These are phyloP conservation scores for Didymella pinodella DNA, from an alignment of 2,329 filamentous ascomycete genomes.

Conservation along the genomic window DNA sequence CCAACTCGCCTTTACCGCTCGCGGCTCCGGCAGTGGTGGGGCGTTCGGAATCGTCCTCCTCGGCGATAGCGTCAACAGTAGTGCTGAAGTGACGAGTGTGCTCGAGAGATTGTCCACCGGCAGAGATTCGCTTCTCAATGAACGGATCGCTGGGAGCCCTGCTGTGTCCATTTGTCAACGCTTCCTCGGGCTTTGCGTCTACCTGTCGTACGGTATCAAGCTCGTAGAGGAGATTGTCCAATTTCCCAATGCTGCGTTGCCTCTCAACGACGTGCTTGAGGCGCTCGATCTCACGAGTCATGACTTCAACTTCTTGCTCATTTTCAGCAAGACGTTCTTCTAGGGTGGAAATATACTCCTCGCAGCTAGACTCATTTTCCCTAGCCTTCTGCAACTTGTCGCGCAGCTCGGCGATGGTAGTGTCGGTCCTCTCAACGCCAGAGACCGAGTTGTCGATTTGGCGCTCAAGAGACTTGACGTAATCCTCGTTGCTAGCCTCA, in stretches of 20 bases:
- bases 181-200: slow-evolving; percentile 45
- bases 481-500: slow-evolving; percentile 89
- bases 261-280: slow-evolving; percentile 95
- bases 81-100: slow-evolving; percentile 44
- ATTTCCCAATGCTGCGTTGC: slow-evolving; percentile 90
- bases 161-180: slow-evolving; percentile 47
- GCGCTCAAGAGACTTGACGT: slow-evolving; percentile 88
- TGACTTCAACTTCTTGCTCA: slow-evolving; percentile 93
- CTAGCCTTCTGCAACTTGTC: slow-evolving; percentile 89
- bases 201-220: slow-evolving; percentile 69
- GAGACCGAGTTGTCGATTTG: slow-evolving; percentile 90
- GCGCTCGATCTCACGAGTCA: slow-evolving; percentile 95
- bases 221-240: slow-evolving; percentile 91
- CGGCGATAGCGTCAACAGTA: slow-evolving; percentile 48
- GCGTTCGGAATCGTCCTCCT: slow-evolving; percentile 46
- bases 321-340: slow-evolving; percentile 95
- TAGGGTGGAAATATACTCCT: slow-evolving; percentile 96
- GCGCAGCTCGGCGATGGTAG: slow-evolving; percentile 83
- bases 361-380: slow-evolving; percentile 87
- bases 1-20: slow-evolving; percentile 14
- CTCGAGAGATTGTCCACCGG: slow-evolving; percentile 32
- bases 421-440: slow-evolving; percentile 90
- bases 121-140: slow-evolving; percentile 39
- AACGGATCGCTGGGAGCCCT: slow-evolving; percentile 45
- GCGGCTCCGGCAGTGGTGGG: slow-evolving; percentile 38